A percentile compares a stretch with the other conserved stretches of the same genome.
Evolutionary conservation across 805 yeast genomes (phyloP).

Genomic region (Myxozyma vanderwaltii): DNA sequence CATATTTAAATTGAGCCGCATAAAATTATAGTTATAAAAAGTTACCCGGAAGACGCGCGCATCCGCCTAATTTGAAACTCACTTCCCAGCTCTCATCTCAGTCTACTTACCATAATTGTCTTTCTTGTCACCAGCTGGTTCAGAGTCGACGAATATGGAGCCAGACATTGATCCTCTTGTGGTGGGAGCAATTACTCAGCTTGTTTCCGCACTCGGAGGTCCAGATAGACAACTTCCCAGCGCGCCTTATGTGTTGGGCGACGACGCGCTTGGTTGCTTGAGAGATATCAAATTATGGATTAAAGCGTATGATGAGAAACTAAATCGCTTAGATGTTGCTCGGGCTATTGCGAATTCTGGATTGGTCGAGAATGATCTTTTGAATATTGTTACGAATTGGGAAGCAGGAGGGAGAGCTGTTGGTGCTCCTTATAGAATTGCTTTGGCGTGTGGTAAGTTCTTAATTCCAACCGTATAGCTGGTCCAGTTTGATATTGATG

Average conservation of each 20-base stretch:
- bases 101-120: not conserved
- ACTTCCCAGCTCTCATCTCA: not conserved
- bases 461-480: not conserved
- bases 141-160: not conserved
- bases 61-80: not conserved
- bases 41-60: slow-evolving; percentile 12
- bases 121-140: not conserved
- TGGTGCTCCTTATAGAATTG: slow-evolving; percentile 54
- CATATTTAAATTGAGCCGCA: not conserved
- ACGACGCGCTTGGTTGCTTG: slow-evolving; percentile 81
- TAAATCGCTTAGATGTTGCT: slow-evolving; percentile 76
- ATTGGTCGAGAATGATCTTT: slow-evolving; percentile 69
- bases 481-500: not conserved
- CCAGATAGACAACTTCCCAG: slow-evolving; percentile 61
- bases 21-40: not conserved
- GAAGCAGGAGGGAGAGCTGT: slow-evolving; percentile 47
- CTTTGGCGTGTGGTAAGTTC: slow-evolving; percentile 55
- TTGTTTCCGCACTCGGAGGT: slow-evolving; percentile 91
- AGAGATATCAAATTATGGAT: slow-evolving; percentile 90
- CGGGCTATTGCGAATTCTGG: slow-evolving; percentile 82
- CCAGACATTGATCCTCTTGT: slow-evolving; percentile 3
- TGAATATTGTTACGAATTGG: slow-evolving; percentile 76
- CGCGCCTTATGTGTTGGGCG: slow-evolving; percentile 74
- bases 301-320: slow-evolving; percentile 73
- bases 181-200: slow-evolving; percentile 24